Evolutionary conservation across 1,284 basidiomycete species (phyloP), one percentile per base, ranked within the genome.

Genomic region (Cryptococcus maquisensis): DNA sequence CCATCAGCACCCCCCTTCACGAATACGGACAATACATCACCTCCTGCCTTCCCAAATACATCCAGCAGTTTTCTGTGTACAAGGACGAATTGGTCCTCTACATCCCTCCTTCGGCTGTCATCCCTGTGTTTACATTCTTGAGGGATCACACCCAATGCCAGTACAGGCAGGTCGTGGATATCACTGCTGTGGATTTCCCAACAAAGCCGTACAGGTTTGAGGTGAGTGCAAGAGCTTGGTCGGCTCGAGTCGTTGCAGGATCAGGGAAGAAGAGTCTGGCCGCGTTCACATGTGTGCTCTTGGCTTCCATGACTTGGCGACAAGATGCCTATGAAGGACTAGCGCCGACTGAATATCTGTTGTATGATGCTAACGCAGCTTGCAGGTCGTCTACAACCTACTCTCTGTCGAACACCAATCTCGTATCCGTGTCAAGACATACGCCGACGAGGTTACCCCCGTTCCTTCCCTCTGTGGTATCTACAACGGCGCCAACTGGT

Each of bases 1-100:
- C 84, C 64, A 81, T 86, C 46, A 84, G 87, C 23, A 84, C 87
- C 67, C 81, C 83, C 35, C 79, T 95, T 44, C 92, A 96, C 76
- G 84, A 84, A 46, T 96, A 90, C 69, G 92, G 90, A 66, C 88
- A 91, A 59, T 95, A 95, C 78, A 80, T 96, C 66, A 85, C 83
- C 51, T 88, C 93, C 71, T 90, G 87, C 68, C 83, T 97, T 23
- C 92, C 92, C 55, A 96, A 94, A 79, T 94, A 86, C 79, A 83
- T 97, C 71, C 93, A 97, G 77, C 93, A 97, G 77, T 96, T 94
- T 81, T 91, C 89, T n/a, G 89, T 97, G 47, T 86, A 93, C 78
- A 94, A 94, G 81, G 95, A 98, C 76, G 96, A 98, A 76, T 82
- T 98, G 58, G 88, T 90, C 13, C 82, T 99, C 61, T 74, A 74